Evolutionary conservation across 2,329 filamentous ascomycete species (phyloP).

Genomic region (Cercospora citrullina): DNA sequence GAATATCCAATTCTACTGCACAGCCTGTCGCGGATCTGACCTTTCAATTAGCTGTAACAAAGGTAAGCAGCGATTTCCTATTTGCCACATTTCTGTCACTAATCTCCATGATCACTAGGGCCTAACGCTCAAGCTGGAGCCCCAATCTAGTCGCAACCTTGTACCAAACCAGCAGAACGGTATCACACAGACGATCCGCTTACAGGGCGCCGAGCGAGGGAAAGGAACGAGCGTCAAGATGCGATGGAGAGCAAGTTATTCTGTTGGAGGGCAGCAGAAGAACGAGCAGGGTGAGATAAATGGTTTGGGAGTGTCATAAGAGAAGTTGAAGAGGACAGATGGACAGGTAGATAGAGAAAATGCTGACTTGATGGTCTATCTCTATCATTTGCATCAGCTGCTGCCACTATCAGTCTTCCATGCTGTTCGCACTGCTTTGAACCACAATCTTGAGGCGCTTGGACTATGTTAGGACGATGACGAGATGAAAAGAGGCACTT

Average conservation of each 20-base stretch:
- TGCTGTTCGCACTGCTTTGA: not conserved
- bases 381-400: not conserved
- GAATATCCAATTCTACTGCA: slow-evolving; percentile 79
- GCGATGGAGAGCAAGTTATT: slow-evolving; percentile 84
- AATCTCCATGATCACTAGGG: slow-evolving; percentile 54
- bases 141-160: slow-evolving; percentile 78
- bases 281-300: slow-evolving; percentile 84
- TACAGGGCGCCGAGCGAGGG: slow-evolving; percentile 70
- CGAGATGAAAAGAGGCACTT: not conserved
- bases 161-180: slow-evolving; percentile 70
- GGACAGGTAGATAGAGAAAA: not conserved
- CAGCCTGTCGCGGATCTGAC: slow-evolving; percentile 76
- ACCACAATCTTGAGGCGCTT: not conserved
- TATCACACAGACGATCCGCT: slow-evolving; percentile 76
- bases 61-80: slow-evolving; percentile 56
- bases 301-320: slow-evolving; percentile 64
- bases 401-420: not conserved
- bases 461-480: not conserved
- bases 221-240: slow-evolving; percentile 83
- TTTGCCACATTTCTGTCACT: not conserved
- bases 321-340: not conserved
- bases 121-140: slow-evolving; percentile 76
- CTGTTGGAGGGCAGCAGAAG: slow-evolving; percentile 60
- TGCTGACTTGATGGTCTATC: not conserved
- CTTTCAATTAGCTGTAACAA: slow-evolving; percentile 91